Base-by-base conservation (phyloP, 164 flowering plant species). In the Annona cherimola region DNA sequence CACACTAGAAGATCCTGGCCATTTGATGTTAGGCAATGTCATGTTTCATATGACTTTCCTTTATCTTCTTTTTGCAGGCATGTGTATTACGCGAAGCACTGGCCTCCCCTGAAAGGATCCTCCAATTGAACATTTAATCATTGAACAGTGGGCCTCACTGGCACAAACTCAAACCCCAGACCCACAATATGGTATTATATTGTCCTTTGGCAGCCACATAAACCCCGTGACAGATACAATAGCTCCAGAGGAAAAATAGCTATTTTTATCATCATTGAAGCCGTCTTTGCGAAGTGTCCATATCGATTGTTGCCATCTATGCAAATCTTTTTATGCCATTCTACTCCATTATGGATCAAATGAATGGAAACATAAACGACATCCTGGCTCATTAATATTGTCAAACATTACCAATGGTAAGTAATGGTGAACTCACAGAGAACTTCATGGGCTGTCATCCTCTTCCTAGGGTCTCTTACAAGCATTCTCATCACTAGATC, bases 371-470 rank as follows among this genome's bases (percentile, higher is more conserved):
- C 19, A 20, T n/a, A 50, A 8, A 50, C 2, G 57, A 11, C 42
- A 62, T 4, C 35, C 35, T 41, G 3, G 2, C 4, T 40, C n/a
- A 64, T 41, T 64, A 40, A 40, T 8, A 64, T 9, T n/a, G 40
- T 44, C 18, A 64, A n/a, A 57, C 19, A 50, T 14, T 44, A 8
- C 14, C 18, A 65, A 75, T 9, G 50, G 9, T 43, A 26, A 64
- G 35, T 55, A 66, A 57, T 59, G 35, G 12, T 20, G 55, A 69
- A 87, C 93, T 88, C 73, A 93, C 97, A 84, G 0, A 93, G 82
- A 78, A 89, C 95, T 87, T 89, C 85, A 82, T 89, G 90, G 63
- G 92, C 98, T 35, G 90, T 86, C 68, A 91, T 41, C 70, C 98
- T 79, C 84, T 69, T 86, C 76, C 69, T 87, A 20, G 91, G 92